Conservation (phyloP, 2,329 filamentous ascomycete species). For the Claviceps sp. region DNA sequence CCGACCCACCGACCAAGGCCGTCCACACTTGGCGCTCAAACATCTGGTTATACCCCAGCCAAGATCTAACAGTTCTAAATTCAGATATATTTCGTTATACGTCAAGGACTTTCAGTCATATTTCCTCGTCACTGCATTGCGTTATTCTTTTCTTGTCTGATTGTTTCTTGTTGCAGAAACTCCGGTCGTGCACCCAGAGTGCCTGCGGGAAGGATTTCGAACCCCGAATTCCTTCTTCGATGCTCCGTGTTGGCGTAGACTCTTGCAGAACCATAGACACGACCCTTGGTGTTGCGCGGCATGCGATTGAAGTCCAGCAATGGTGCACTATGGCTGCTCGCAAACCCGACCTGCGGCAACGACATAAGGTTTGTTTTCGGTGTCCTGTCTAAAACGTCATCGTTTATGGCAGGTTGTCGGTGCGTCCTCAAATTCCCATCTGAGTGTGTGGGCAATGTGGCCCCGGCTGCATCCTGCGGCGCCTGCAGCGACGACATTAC, state of each 20-base stretch:
- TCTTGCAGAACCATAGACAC: constrained; percentile 5
- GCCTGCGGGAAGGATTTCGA: constrained; percentile 8
- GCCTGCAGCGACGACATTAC: no score
- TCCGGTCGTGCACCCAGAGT: constrained; percentile 5
- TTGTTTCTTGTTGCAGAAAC: background rate
- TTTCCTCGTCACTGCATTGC: background rate
- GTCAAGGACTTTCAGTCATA: background rate
- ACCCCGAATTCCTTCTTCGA: constrained; percentile 3
- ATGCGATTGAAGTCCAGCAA: background rate
- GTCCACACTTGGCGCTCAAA: constrained; percentile 1
- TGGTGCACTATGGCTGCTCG: background rate
- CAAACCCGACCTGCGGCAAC: background rate
- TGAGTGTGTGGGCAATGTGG: background rate
- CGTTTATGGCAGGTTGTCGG: background rate
- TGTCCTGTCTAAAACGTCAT: background rate
- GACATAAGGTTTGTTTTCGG: background rate
- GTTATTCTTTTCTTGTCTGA: background rate
- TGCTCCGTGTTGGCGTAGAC: constrained; percentile 6
- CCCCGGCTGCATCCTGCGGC: no score
- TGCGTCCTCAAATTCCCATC: background rate
- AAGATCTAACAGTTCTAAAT: constrained; percentile 1
- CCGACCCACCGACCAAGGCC: background rate
- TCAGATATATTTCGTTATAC: background rate
- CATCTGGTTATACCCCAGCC: background rate
- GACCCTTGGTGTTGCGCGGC: background rate